phyloP scores from a whole-genome alignment of 83 land plant species.

The Picea abies region DNA sequence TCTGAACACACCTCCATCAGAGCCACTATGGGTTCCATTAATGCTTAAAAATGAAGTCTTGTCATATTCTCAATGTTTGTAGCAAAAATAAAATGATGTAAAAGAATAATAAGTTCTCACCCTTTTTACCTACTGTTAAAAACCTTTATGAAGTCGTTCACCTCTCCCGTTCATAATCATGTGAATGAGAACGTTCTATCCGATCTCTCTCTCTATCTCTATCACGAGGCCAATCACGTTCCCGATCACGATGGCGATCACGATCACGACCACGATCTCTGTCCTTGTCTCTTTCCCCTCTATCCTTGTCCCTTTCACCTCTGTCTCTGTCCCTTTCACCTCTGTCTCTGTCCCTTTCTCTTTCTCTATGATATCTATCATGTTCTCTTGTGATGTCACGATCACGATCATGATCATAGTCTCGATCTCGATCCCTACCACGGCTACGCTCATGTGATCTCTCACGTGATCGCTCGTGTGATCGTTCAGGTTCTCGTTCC shows the following conservation, averaged over 20 bases:
- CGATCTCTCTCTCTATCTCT: conserved; percentile 29
- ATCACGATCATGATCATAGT: conserved; percentile 33
- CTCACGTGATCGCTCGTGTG: conserved; percentile 59
- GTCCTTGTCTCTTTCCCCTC: conserved; percentile 28
- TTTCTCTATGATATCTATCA: conserved; percentile 40
- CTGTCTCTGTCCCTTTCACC: conserved; percentile 36
- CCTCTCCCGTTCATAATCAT: too few species aligned
- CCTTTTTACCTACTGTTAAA: too few species aligned
- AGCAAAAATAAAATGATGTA: too few species aligned
- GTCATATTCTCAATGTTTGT: too few species aligned
- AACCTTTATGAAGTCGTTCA: too few species aligned
- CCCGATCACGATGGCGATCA: conserved; percentile 25
- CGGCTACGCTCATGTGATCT: conserved; percentile 57
- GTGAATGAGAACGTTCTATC: too few species aligned
- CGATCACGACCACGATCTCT: conserved; percentile 10
- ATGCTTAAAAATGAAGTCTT: too few species aligned
- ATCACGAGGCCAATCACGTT: conserved; percentile 39
- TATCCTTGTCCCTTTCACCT: conserved; percentile 53
- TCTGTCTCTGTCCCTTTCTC: conserved; percentile 55
- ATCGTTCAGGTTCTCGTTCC: conserved; percentile 7
- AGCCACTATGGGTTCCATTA: too few species aligned
- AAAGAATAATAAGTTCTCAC: too few species aligned
- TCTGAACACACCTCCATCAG: too few species aligned
- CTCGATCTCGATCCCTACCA: conserved; percentile 58
- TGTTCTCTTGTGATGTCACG: conserved; percentile 55